phyloP scores from a whole-genome alignment of 1,284 basidiomycete genomes.

The Fistulina hepatica region DNA sequence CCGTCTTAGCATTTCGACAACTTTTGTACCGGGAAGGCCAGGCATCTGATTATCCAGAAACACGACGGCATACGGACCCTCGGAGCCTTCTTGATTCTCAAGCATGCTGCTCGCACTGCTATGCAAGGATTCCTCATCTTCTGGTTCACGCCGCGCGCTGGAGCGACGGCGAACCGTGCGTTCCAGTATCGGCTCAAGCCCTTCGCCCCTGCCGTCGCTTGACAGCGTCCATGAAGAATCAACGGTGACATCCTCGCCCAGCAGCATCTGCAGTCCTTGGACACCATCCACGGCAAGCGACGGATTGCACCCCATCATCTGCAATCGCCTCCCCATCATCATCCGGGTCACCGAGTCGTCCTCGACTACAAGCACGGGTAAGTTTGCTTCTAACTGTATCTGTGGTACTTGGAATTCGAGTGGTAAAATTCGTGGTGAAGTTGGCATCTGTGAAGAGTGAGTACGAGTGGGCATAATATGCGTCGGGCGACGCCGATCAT shows the following conservation, averaged over 20 bases:
- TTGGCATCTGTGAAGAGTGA: no score
- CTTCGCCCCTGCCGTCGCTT: conserved; percentile 23
- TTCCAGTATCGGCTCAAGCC: conserved; percentile 25
- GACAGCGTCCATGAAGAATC: conserved; percentile 24
- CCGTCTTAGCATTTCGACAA: conserved; percentile 54
- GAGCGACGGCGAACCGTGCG: conserved; percentile 7
- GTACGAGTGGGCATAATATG: no score
- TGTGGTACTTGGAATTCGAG: conserved; percentile 29
- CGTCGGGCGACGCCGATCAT: no score
- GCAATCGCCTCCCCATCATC: conserved; percentile 75
- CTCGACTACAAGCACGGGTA: conserved; percentile 66
- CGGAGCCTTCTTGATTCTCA: conserved; percentile 13
- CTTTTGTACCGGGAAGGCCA: conserved; percentile 67
- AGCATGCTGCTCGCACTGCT: conserved; percentile 14
- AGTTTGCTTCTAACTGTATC: no score
- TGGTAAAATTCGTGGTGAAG: conserved; percentile 23
- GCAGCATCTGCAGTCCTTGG: conserved; percentile 66
- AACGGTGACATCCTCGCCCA: conserved; percentile 26
- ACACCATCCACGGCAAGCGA: conserved; percentile 82
- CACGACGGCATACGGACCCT: conserved; percentile 51
- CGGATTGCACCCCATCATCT: conserved; percentile 68
- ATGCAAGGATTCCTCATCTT: not conserved
- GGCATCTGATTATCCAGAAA: conserved; percentile 90
- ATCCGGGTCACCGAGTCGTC: conserved; percentile 72
- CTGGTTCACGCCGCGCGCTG: conserved; percentile 3